Conservation (phyloP, 1,284 basidiomycete species). For the Bondarzewia mesenterica region DNA sequence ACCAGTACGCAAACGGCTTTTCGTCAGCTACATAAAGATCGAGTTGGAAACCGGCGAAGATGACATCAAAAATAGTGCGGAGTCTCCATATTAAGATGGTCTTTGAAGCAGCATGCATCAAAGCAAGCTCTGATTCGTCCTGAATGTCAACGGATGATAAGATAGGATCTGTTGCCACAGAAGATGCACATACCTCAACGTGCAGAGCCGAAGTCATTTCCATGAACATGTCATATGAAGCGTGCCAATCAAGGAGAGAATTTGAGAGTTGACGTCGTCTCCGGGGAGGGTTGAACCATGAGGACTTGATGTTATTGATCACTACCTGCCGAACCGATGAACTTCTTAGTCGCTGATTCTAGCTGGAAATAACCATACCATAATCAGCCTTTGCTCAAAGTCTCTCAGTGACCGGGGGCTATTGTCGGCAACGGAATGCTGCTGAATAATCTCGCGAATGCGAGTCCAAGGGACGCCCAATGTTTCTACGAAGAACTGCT, state of each 20-base stretch:
- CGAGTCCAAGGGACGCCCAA: constrained; percentile 42
- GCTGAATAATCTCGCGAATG: constrained; percentile 31
- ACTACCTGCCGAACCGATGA: constrained; percentile 43
- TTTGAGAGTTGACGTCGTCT: constrained; percentile 58
- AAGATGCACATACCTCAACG: constrained; percentile 17
- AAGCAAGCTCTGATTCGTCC: constrained; percentile 15
- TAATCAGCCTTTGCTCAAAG: constrained; percentile 47
- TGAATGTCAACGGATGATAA: constrained; percentile 6
- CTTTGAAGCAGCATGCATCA: constrained; percentile 34
- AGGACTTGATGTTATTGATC: constrained; percentile 44
- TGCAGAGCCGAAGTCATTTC: constrained; percentile 28
- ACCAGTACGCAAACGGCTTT: constrained; percentile 69
- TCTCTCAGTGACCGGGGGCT: constrained; percentile 29
- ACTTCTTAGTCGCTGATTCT: background rate
- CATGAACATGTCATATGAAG: constrained; percentile 39
- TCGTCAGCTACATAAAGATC: constrained; percentile 66
- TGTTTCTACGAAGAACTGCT: constrained; percentile 61
- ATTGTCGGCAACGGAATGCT: constrained; percentile 28
- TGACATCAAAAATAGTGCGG: constrained; percentile 53
- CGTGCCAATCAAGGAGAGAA: constrained; percentile 55
- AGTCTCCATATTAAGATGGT: constrained; percentile 52
- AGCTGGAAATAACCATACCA: constrained; percentile 27
- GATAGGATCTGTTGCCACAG: constrained; percentile 1
- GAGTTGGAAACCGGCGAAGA: constrained; percentile 71
- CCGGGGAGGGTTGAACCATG: constrained; percentile 63